A percentile compares a stretch with the other conserved stretches of the same genome.
Conservation (phyloP, 2,329 filamentous ascomycete species). For the Conoideocrella luteorostrata region DNA sequence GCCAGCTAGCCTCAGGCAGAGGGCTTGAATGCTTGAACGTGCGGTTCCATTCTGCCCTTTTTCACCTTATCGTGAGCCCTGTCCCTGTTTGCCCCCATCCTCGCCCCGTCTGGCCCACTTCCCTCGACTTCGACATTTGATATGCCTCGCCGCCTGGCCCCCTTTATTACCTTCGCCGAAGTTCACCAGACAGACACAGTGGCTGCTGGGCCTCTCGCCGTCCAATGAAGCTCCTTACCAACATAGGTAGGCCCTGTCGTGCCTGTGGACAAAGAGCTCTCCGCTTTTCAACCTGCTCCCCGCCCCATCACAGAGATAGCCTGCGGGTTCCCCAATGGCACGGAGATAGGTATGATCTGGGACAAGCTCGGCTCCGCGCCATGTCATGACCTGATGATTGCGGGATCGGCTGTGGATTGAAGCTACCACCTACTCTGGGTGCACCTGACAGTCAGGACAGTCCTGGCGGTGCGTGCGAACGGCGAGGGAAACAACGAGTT, state of each 20-base stretch:
- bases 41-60: too few relatives aligned
- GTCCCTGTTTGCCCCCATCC: too few relatives aligned
- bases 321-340: neutral
- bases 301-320: neutral
- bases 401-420: neutral
- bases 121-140: too few relatives aligned
- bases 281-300: slow-evolving; percentile 2
- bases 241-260: slow-evolving; percentile 2
- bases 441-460: neutral
- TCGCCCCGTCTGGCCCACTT: too few relatives aligned
- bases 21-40: too few relatives aligned
- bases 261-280: neutral
- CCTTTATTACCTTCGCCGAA: too few relatives aligned
- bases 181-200: neutral
- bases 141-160: too few relatives aligned
- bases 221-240: slow-evolving; percentile 10
- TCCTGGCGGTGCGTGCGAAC: too few relatives aligned
- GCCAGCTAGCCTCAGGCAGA: too few relatives aligned
- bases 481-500: neutral
- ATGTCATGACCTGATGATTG: slow-evolving; percentile 1
- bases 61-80: too few relatives aligned
- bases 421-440: neutral
- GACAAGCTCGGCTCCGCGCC: slow-evolving; percentile 5
- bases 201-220: neutral
- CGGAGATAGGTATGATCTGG: slow-evolving; percentile 3